phyloP scores from a whole-genome alignment of 345 rosid species.

The Linum usitatissimum region DNA sequence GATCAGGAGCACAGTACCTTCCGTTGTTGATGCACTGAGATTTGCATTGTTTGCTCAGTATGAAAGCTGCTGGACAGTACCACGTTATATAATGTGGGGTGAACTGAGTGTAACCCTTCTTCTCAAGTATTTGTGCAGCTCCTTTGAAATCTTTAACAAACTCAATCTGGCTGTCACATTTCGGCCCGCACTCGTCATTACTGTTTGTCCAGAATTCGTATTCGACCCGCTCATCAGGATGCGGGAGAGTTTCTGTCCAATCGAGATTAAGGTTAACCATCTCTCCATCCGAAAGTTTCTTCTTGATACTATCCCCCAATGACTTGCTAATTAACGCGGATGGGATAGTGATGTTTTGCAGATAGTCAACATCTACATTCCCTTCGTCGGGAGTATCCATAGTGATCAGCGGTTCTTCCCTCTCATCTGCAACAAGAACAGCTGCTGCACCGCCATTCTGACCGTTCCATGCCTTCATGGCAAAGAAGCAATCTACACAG shows the following conservation, averaged over 20 bases:
- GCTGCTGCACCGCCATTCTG: constrained; percentile 61
- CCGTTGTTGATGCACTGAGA: constrained; percentile 61
- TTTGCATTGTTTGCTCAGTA: constrained; percentile 47
- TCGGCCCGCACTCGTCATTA: constrained; percentile 47
- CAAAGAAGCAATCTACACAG: constrained; percentile 41
- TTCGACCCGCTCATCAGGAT: constrained; percentile 53
- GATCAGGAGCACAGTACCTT: constrained; percentile 57
- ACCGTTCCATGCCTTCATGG: constrained; percentile 52
- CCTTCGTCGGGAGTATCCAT: constrained; percentile 55
- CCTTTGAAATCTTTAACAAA: constrained; percentile 53
- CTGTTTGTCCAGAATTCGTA: constrained; percentile 56
- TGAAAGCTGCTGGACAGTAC: constrained; percentile 51
- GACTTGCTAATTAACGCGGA: constrained; percentile 42
- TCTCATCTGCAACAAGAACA: constrained; percentile 43
- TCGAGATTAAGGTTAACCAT: constrained; percentile 46
- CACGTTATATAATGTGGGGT: constrained; percentile 50
- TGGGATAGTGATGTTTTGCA: constrained; percentile 43
- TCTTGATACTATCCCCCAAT: constrained; percentile 37
- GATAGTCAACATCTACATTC: constrained; percentile 36
- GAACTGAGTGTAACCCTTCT: constrained; percentile 50
- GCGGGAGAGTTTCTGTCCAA: constrained; percentile 55
- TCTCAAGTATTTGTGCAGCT: constrained; percentile 54
- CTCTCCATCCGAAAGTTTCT: constrained; percentile 29
- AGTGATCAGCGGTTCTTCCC: constrained; percentile 40
- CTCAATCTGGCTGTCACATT: constrained; percentile 48